Percentiles rank a stretch among this genome's conserved stretches.
These are phyloP conservation scores for Capsicum chinense DNA, from an alignment of 257 asterid genomes.

Conservation along the genomic window DNA sequence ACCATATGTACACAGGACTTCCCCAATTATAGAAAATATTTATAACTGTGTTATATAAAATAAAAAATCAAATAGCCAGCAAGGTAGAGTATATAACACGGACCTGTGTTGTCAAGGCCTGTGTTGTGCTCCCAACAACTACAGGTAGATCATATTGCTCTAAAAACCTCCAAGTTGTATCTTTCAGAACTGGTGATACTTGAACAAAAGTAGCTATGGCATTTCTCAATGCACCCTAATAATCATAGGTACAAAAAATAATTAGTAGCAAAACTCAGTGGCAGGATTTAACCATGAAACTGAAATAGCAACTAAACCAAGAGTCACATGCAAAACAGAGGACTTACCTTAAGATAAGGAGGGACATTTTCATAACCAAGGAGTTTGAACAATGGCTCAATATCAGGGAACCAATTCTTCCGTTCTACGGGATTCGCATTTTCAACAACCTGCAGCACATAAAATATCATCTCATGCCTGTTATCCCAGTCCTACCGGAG, in stretches of 20 bases:
- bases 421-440: slow-evolving; percentile 78
- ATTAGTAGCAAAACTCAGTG: slow-evolving; percentile 37
- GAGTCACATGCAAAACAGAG: slow-evolving; percentile 27
- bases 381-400: slow-evolving; percentile 94
- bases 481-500: neutral
- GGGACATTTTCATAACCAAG: slow-evolving; percentile 97
- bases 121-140: slow-evolving; percentile 69
- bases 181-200: slow-evolving; percentile 82
- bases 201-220: slow-evolving; percentile 79
- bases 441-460: slow-evolving; percentile 69
- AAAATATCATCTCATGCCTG: slow-evolving; percentile 19
- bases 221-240: slow-evolving; percentile 86
- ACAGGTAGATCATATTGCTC: slow-evolving; percentile 98
- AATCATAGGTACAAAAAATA: slow-evolving; percentile 30
- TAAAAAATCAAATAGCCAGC: neutral
- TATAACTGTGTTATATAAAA: neutral
- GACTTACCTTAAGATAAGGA: slow-evolving; percentile 91
- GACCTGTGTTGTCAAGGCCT: slow-evolving; percentile 79
- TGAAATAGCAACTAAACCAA: slow-evolving; percentile 28
- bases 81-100: neutral
- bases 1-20: neutral
- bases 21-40: neutral
- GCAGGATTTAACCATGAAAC: slow-evolving; percentile 22
- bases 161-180: slow-evolving; percentile 84
- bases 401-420: slow-evolving; percentile 95